A percentile compares a stretch with the other conserved stretches of the same genome.
These are phyloP conservation scores for Nothophaeocryptopus gaeumannii DNA, from an alignment of 2,329 filamentous ascomycete species.

Conservation along the genomic window DNA sequence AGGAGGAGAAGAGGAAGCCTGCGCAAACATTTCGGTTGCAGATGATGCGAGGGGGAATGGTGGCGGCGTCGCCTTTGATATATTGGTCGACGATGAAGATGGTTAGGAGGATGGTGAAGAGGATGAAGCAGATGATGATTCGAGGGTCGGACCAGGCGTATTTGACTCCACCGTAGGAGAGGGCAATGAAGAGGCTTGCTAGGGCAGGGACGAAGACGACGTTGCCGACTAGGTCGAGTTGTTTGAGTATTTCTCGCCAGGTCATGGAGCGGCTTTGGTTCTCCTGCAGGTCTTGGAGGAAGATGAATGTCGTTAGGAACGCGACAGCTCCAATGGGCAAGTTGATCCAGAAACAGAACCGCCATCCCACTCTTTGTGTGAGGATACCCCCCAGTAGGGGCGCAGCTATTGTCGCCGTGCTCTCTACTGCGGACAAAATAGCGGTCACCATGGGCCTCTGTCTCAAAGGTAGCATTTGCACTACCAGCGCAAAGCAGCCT, in stretches of 20 bases:
- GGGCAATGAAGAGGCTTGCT: slow-evolving; percentile 6
- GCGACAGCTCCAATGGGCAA: slow-evolving; percentile 31
- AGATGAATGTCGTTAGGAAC: not conserved
- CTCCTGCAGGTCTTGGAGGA: not conserved
- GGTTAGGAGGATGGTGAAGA: slow-evolving; percentile 3
- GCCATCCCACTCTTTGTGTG: slow-evolving; percentile 36
- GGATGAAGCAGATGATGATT: not conserved
- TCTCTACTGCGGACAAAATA: slow-evolving; percentile 35
- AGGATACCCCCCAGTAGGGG: slow-evolving; percentile 38
- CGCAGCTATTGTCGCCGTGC: slow-evolving; percentile 46
- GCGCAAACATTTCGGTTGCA: slow-evolving; percentile 4
- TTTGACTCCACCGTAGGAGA: slow-evolving; percentile 5
- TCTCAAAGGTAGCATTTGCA: slow-evolving; percentile 24
- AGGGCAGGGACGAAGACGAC: slow-evolving; percentile 4
- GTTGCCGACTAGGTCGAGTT: slow-evolving; percentile 6
- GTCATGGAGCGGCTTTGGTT: not conserved
- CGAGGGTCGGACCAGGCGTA: slow-evolving; percentile 2
- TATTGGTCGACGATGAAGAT: slow-evolving; percentile 2
- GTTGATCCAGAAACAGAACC: slow-evolving; percentile 38
- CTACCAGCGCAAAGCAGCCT: slow-evolving; percentile 20
- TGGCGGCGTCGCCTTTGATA: slow-evolving; percentile 2
- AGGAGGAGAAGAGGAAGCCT: not conserved
- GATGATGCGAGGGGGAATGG: slow-evolving; percentile 3
- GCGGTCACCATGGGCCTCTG: slow-evolving; percentile 41
- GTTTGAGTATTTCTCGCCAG: not conserved